phyloP scores from a whole-genome alignment of 1,284 basidiomycete species.

The Coriolopsis trogii region DNA sequence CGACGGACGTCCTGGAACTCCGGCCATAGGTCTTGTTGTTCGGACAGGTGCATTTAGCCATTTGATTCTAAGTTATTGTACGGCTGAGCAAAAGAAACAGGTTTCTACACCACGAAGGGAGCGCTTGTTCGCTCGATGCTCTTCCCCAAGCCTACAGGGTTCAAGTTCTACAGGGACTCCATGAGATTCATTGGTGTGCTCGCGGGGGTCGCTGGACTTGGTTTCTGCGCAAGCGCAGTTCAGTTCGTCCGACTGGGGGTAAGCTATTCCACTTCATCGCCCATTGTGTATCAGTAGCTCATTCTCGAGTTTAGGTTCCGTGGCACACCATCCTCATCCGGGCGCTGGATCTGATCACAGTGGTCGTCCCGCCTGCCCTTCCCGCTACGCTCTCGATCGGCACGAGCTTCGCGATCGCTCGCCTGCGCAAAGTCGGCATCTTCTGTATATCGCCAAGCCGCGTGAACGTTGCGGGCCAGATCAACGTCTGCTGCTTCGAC shows the following conservation, averaged over 20 bases:
- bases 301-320: constrained; percentile 58
- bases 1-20: constrained; percentile 56
- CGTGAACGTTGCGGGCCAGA: constrained; percentile 95
- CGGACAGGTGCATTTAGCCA: constrained; percentile 67
- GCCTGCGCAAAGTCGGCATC: constrained; percentile 88
- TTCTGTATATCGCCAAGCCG: constrained; percentile 98
- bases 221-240: constrained; percentile 87
- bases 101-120: constrained; percentile 98
- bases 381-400: constrained; percentile 98
- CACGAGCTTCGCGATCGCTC: constrained; percentile 92
- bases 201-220: constrained; percentile 84
- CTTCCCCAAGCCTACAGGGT: constrained; percentile 97
- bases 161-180: constrained; percentile 97
- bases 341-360: constrained; percentile 96
- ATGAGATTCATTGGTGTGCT: constrained; percentile 96
- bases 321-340: constrained; percentile 94
- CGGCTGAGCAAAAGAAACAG: constrained; percentile 41
- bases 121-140: constrained; percentile 97
- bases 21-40: constrained; percentile 89
- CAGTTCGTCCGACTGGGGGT: constrained; percentile 94
- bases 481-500: constrained; percentile 99
- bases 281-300: constrained; percentile 8
- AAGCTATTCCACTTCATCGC: constrained; percentile 13
- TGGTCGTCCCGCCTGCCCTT: constrained; percentile 96
- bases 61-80: background rate